Percentiles rank a stretch among this genome's conserved stretches.
Evolutionary conservation across 1,284 basidiomycete genomes (phyloP).

Genomic region (Phellopilus nigrolimitatus): DNA sequence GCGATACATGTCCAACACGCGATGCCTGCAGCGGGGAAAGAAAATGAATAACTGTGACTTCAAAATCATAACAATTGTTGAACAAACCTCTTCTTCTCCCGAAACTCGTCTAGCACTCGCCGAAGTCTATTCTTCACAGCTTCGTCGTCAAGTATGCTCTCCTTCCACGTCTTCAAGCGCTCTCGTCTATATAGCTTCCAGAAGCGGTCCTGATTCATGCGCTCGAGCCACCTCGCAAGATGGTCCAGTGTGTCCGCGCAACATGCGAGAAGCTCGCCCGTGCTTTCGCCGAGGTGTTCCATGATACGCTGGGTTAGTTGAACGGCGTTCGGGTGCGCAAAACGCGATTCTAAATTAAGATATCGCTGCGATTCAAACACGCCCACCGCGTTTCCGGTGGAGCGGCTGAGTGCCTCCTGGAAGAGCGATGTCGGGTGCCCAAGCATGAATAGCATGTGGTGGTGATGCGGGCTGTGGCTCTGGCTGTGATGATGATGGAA

Average conservation of each 20-base stretch:
- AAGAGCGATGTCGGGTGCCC: slow-evolving; percentile 18
- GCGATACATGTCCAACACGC: slow-evolving; percentile 68
- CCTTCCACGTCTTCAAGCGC: slow-evolving; percentile 30
- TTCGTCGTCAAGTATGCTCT: slow-evolving; percentile 36
- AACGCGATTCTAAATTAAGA: slow-evolving; percentile 64
- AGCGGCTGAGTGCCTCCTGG: slow-evolving; percentile 19
- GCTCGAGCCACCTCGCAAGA: slow-evolving; percentile 49
- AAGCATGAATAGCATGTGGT: slow-evolving; percentile 24
- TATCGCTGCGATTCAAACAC: slow-evolving; percentile 79
- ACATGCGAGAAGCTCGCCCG: slow-evolving; percentile 49
- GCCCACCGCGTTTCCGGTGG: slow-evolving; percentile 62
- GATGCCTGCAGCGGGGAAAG: too few relatives aligned
- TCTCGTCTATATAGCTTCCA: slow-evolving; percentile 32
- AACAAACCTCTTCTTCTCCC: slow-evolving; percentile 44
- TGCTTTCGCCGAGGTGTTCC: slow-evolving; percentile 51
- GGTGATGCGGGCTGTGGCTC: slow-evolving; percentile 1
- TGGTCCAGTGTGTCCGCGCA: slow-evolving; percentile 43
- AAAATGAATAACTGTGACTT: background rate
- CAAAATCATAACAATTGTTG: slow-evolving; percentile 2
- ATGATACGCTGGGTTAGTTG: slow-evolving; percentile 48
- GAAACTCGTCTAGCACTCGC: slow-evolving; percentile 43
- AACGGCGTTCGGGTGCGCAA: slow-evolving; percentile 48
- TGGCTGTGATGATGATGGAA: background rate
- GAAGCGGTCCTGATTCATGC: slow-evolving; percentile 37
- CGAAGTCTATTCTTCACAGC: slow-evolving; percentile 38